Evolutionary conservation across 2,329 filamentous ascomycete species (phyloP), one percentile per base, ranked within the genome.

Genomic region (Sporothrix schenckii): DNA sequence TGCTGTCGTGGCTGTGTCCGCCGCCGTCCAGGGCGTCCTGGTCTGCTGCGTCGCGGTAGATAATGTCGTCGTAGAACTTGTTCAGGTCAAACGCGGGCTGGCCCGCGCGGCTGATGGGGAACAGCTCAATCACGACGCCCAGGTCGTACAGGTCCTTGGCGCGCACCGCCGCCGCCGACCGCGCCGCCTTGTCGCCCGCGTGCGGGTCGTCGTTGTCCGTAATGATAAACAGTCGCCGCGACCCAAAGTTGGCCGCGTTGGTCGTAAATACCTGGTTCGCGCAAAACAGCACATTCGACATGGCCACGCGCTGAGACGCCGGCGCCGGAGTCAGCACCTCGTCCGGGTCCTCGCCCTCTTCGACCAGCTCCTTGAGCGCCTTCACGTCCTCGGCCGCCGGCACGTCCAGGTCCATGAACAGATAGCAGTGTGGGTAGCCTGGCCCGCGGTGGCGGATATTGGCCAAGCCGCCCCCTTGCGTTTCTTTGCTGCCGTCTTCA

Each of bases 201-300:
- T 96, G 92, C 4, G 95, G 95, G 74, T 93, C 86, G 78, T 98
- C 95, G 74, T 97, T 92, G 79, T 98, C 93, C 0, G 95, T 98
- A 70, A 99, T 92, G 73, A 99, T 88, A 80, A 99, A 99, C n/a
- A 99, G 82, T 47, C 95, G 88, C 72, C 94, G 86, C 6, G 94
- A 98, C 4, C 92, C 91, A 79, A 98, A 98, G 77, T 97, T 98
- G 21, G 95, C 89, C 0, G 95, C 94, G 78, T 92, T 97, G 3
- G 92, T 97, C 0, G 94, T 97, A 78, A 99, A 97, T 67, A 98
- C 92, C 77, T 97, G 93, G 74, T 98, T 98, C 50, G 93, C 94
- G 75, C 94, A 97, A 78, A 97, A 97, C 1, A 99, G 84, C 2
- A 99, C 86, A 76, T 94, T 97, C 11, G 92, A 88, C 90, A 99